phyloP scores from a whole-genome alignment of 2,329 filamentous ascomycete species.

The Colletotrichum zoysiae region DNA sequence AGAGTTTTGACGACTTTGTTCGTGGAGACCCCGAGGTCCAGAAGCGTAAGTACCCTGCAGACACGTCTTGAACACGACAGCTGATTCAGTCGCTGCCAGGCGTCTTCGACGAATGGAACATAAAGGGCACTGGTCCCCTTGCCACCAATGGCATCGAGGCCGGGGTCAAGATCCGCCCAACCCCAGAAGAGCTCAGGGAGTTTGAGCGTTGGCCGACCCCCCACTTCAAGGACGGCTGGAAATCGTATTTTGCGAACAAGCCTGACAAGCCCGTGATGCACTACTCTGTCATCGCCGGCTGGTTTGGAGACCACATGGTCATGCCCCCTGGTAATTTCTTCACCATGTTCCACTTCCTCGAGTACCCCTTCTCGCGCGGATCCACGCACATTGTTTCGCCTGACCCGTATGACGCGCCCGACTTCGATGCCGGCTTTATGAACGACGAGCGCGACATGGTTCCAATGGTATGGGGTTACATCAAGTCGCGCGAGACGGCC shows the following conservation, averaged over 20 bases:
- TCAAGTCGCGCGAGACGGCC: slow-evolving; percentile 85
- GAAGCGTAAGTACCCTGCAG: slow-evolving; percentile 60
- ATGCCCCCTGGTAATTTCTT: slow-evolving; percentile 84
- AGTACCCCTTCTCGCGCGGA: slow-evolving; percentile 82
- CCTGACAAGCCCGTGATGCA: slow-evolving; percentile 91
- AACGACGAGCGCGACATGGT: slow-evolving; percentile 88
- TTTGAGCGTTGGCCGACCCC: slow-evolving; percentile 81
- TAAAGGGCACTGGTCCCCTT: slow-evolving; percentile 82
- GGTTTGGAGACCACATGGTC: slow-evolving; percentile 72
- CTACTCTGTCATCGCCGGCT: slow-evolving; percentile 80
- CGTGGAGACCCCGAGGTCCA: slow-evolving; percentile 80
- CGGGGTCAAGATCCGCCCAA: slow-evolving; percentile 82
- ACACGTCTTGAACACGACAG: neutral
- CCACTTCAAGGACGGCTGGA: slow-evolving; percentile 81
- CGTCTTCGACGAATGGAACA: slow-evolving; percentile 82
- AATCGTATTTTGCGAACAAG: slow-evolving; percentile 86
- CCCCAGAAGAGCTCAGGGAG: slow-evolving; percentile 73
- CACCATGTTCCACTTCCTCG: slow-evolving; percentile 86
- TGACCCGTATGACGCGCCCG: slow-evolving; percentile 79
- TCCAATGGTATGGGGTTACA: slow-evolving; percentile 87
- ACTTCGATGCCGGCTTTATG: slow-evolving; percentile 88
- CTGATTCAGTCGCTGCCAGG: slow-evolving; percentile 49
- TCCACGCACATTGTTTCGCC: slow-evolving; percentile 78
- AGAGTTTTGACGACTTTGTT: slow-evolving; percentile 85
- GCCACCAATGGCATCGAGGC: slow-evolving; percentile 85